Percentiles rank a stretch among this genome's conserved stretches.
Conservation (phyloP, 139 green algal genomes). For the Mesotaenium endlicherianum region DNA sequence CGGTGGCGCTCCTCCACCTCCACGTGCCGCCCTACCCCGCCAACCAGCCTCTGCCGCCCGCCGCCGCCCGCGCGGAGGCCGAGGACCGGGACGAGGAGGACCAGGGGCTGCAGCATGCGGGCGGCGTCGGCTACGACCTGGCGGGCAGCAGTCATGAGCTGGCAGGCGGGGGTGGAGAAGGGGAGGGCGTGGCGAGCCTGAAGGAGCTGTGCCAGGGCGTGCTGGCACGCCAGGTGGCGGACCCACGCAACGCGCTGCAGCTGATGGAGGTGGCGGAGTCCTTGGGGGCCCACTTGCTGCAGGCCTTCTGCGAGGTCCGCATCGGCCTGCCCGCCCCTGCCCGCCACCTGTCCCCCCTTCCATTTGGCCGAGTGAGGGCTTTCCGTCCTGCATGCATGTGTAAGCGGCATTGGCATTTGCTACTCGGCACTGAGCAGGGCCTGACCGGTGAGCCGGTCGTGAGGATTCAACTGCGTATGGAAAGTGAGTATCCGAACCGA, state of each 20-base stretch:
- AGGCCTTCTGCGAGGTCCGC: slow-evolving; percentile 62
- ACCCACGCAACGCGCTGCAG: slow-evolving; percentile 69
- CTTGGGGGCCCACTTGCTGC: slow-evolving; percentile 64
- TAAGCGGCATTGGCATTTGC: no score
- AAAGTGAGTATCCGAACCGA: no score
- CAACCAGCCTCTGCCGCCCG: neutral
- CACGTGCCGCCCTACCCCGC: slow-evolving; percentile 29
- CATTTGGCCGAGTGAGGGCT: no score
- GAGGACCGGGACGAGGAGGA: slow-evolving; percentile 1
- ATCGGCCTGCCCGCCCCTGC: no score
- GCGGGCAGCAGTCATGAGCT: neutral
- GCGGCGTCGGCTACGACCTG: neutral
- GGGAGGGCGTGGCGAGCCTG: slow-evolving; percentile 47
- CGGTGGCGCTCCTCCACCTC: slow-evolving; percentile 63
- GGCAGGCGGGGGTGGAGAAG: neutral
- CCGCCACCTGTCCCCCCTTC: no score
- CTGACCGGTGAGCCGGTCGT: no score
- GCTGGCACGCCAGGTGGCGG: slow-evolving; percentile 69
- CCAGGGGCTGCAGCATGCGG: neutral
- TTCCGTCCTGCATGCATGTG: no score
- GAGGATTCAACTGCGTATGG: no score
- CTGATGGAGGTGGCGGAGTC: slow-evolving; percentile 81
- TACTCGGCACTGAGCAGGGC: no score
- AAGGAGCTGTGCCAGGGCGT: slow-evolving; percentile 72
- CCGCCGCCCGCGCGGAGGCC: neutral